Evolutionary conservation across 2,329 filamentous ascomycete species (phyloP), one percentile per base, ranked within the genome.

Genomic region (Grosmannia huntii): DNA sequence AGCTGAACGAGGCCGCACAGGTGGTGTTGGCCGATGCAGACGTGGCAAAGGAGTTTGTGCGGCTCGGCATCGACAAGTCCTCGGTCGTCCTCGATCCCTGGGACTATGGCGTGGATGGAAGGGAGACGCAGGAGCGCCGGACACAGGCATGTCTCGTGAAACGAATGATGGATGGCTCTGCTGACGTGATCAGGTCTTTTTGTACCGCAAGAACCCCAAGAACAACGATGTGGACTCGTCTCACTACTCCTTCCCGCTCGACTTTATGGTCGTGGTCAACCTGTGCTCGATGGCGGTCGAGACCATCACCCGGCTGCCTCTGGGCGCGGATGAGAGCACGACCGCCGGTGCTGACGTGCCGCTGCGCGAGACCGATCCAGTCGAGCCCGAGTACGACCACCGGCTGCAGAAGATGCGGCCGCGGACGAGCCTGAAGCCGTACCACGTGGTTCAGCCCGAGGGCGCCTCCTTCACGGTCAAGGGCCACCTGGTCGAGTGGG

Each of bases 201-300:
- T 87, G 56, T 87, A 87, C 68, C 75, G 85, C 68, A 73, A 81
- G 23, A 83, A 85, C 62, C 81, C 83, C 2, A 70, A 73, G 38
- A 83, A 86, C 65, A 67, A 72, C 11, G 80, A 86, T 64, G 68
- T 71, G 14, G 84, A 88, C 64, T 80, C 79, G 33, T 86, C 85
- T 64, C 79, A 79, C 3, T 81, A 81, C 58, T 79, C 80, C 0
- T 69, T 82, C 6, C 74, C 80, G 58, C 70, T 82, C 25, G 75
- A 72, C 53, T 75, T 76, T 10, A 76, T 81, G 64, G 83, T 84
- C 0, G 84, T 88, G 25, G 73, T 77, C 61, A 66, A 75, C 1
- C 68, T 81, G 3, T 61, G 74, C 36, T 75, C 81, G 5, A 75
- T 74, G 60, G 74, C 76, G 59, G 72, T 60, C 10, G 51, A 25